Conservation (phyloP, 169 alveolate genomes). For the Fabrea salina region DNA sequence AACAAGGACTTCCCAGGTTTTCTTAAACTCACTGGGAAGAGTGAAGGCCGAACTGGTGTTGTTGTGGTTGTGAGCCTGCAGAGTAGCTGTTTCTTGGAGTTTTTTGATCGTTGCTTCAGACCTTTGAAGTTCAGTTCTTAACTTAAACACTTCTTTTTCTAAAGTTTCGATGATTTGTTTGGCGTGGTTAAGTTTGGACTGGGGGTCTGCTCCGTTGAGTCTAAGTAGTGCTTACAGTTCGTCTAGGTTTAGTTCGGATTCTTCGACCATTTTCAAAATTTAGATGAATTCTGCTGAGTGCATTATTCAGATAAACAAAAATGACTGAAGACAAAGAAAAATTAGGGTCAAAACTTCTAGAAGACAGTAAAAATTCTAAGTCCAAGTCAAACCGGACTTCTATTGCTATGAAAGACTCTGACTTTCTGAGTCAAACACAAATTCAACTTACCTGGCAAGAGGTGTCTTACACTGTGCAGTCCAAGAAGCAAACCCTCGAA, state of each 20-base stretch:
- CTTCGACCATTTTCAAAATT: no score
- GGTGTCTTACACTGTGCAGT: not conserved
- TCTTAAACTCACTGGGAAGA: slow-evolving; percentile 34
- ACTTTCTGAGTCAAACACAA: no score
- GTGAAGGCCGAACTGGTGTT: slow-evolving; percentile 22
- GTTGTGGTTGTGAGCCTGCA: not conserved
- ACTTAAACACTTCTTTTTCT: slow-evolving; percentile 15
- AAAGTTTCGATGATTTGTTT: not conserved
- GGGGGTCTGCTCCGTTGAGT: not conserved
- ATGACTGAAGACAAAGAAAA: no score
- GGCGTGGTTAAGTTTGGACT: slow-evolving; percentile 12
- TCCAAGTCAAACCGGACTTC: no score
- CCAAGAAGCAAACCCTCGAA: not conserved
- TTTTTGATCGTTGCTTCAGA: not conserved
- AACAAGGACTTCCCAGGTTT: slow-evolving; percentile 15
- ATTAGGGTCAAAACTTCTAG: no score
- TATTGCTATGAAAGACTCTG: no score
- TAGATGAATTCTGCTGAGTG: no score
- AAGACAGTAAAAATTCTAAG: no score
- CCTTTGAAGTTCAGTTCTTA: slow-evolving; percentile 1
- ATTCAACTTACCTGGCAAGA: no score
- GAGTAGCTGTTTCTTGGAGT: slow-evolving; percentile 2
- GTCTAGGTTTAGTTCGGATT: no score
- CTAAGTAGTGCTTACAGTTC: not conserved
- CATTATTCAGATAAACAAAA: no score